Evolutionary conservation across 768 basidiomycete genomes (phyloP).

Genomic region (Sistotremastrum niveocremeum): DNA sequence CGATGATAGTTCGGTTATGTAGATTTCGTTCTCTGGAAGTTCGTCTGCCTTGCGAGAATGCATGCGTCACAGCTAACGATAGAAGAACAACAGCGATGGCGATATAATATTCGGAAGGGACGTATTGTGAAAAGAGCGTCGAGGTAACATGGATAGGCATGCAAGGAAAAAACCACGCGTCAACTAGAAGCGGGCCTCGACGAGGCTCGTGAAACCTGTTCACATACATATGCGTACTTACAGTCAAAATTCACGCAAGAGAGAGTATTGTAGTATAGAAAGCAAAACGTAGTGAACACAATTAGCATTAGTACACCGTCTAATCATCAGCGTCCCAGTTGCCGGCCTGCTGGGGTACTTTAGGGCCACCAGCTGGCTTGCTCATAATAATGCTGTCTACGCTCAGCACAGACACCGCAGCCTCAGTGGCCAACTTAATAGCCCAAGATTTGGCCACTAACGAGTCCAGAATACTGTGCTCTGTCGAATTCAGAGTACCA

Average conservation of each 20-base stretch:
- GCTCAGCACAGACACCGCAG: slow-evolving; percentile 78
- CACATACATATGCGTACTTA: too few relatives aligned
- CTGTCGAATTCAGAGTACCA: slow-evolving; percentile 53
- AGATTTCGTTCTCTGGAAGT: slow-evolving; percentile 64
- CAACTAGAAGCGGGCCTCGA: too few relatives aligned
- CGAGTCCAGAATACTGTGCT: slow-evolving; percentile 70
- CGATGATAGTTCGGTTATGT: slow-evolving; percentile 53
- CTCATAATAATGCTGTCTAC: slow-evolving; percentile 98
- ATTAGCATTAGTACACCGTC: neutral
- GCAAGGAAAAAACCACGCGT: too few relatives aligned
- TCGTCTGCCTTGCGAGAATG: slow-evolving; percentile 54
- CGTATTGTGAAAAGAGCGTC: neutral
- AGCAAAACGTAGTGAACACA: neutral
- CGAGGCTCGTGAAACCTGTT: too few relatives aligned
- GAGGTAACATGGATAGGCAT: too few relatives aligned
- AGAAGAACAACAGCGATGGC: slow-evolving; percentile 35
- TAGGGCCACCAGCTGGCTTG: slow-evolving; percentile 83
- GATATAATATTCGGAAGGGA: slow-evolving; percentile 29
- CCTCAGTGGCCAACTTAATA: slow-evolving; percentile 80
- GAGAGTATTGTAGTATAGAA: too few relatives aligned
- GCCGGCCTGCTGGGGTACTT: slow-evolving; percentile 73
- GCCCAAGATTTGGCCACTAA: slow-evolving; percentile 86
- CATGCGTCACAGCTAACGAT: slow-evolving; percentile 33
- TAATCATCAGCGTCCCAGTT: slow-evolving; percentile 69
- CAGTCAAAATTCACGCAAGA: too few relatives aligned